A percentile compares a stretch with the other conserved stretches of the same genome.
Conservation (phyloP, 2,329 filamentous ascomycete species). For the Sarocladium oryzae region DNA sequence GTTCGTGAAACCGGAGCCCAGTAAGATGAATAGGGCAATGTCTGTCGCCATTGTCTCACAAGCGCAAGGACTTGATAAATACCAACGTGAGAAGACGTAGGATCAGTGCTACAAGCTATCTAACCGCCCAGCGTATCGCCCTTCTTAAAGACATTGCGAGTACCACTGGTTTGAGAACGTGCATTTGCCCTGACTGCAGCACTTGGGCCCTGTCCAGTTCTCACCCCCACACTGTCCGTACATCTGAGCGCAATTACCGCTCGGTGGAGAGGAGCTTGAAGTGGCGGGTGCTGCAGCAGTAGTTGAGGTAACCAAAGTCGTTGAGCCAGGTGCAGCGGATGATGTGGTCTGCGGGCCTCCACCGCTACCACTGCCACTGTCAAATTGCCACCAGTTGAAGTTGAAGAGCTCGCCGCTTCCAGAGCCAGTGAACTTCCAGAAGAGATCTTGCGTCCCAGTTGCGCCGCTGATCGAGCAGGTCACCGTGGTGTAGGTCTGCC, state of each 20-base stretch:
- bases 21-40: no score
- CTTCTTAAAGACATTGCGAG: conserved; percentile 18
- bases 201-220: conserved; percentile 18
- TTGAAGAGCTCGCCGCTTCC: conserved; percentile 17
- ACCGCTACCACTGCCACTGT: background rate
- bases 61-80: no score
- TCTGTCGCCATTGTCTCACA: no score
- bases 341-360: background rate
- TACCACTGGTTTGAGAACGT: conserved; percentile 22
- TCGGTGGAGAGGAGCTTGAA: no score
- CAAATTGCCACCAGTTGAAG: conserved; percentile 22
- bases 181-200: conserved; percentile 19
- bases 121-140: no score
- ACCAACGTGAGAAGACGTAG: no score
- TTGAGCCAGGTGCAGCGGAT: background rate
- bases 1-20: no score
- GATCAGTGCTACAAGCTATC: no score
- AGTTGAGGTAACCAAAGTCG: background rate
- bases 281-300: background rate
- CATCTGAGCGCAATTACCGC: background rate
- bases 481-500: conserved; percentile 18
- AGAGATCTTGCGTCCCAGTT: conserved; percentile 17
- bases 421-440: conserved; percentile 16
- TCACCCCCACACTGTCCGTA: conserved; percentile 20
- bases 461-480: conserved; percentile 16